Conservation (phyloP, 2,329 filamentous ascomycete genomes). For the Colletotrichum paranaense region DNA sequence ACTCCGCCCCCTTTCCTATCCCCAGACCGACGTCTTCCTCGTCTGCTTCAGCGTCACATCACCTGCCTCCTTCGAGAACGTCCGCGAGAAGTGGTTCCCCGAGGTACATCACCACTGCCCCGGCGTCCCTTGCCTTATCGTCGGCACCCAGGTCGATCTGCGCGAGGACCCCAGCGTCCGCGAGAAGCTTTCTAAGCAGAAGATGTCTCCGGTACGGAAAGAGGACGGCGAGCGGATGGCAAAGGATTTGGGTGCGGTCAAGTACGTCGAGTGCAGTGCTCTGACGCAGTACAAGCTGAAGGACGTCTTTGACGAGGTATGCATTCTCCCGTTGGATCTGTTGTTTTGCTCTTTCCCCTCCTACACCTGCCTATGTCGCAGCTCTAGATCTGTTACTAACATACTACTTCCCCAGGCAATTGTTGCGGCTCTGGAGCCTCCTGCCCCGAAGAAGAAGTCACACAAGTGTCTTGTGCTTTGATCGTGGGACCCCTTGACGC, state of each 20-base stretch:
- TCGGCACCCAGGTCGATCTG: slow-evolving; percentile 97
- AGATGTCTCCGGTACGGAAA: slow-evolving; percentile 92
- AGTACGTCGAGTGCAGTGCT: slow-evolving; percentile 98
- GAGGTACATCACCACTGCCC: slow-evolving; percentile 99
- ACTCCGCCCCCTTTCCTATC: slow-evolving; percentile 94
- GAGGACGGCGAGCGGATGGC: slow-evolving; percentile 97
- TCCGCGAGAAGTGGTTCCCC: slow-evolving; percentile 98
- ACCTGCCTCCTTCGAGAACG: slow-evolving; percentile 98
- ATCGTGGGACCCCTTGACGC: slow-evolving; percentile 3
- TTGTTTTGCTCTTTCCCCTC: neutral
- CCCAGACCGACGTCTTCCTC: slow-evolving; percentile 98
- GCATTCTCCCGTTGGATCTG: slow-evolving; percentile 39
- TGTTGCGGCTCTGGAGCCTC: slow-evolving; percentile 92
- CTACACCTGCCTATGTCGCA: slow-evolving; percentile 20
- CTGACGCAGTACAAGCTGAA: slow-evolving; percentile 98
- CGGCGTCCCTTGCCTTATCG: slow-evolving; percentile 96
- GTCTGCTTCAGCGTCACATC: slow-evolving; percentile 99
- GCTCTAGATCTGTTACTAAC: slow-evolving; percentile 29
- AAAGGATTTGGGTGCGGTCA: slow-evolving; percentile 95
- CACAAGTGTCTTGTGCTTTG: slow-evolving; percentile 78
- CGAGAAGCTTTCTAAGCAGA: slow-evolving; percentile 94
- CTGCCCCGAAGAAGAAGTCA: slow-evolving; percentile 80
- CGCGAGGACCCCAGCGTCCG: slow-evolving; percentile 87
- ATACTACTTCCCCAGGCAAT: slow-evolving; percentile 74
- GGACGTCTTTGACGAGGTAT: slow-evolving; percentile 98